Evolutionary conservation across 441 rosid species (phyloP).

Genomic region (Brassica hybrid): DNA sequence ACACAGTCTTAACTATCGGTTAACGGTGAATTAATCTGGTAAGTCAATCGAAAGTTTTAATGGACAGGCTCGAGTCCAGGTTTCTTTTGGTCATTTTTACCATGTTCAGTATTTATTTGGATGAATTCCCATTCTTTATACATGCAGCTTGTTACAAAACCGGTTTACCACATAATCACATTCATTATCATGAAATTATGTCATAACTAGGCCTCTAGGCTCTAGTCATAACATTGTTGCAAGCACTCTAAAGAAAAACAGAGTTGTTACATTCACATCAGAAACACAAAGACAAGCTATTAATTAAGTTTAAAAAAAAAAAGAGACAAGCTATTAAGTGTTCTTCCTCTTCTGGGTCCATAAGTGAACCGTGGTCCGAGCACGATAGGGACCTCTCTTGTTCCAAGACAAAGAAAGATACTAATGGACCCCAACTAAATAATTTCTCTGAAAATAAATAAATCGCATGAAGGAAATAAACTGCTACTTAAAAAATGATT

Average conservation of each 20-base stretch:
- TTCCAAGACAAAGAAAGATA: background rate
- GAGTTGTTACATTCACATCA: background rate
- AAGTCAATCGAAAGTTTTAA: too few species aligned
- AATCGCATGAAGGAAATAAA: background rate
- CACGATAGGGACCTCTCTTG: slow-evolving; percentile 32
- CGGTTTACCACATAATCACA: background rate
- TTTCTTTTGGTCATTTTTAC: too few species aligned
- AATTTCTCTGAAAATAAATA: background rate
- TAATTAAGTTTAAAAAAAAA: background rate
- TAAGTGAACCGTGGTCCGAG: slow-evolving; percentile 58
- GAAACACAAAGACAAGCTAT: background rate
- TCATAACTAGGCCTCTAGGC: too few species aligned
- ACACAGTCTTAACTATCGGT: too few species aligned
- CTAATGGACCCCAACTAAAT: slow-evolving; percentile 1
- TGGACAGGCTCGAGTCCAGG: too few species aligned
- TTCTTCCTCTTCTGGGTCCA: slow-evolving; percentile 25
- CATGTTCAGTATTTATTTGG: too few species aligned
- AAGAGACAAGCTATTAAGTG: background rate
- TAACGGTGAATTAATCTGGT: too few species aligned
- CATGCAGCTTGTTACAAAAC: background rate
- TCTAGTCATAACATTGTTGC: background rate
- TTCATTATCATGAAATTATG: background rate
- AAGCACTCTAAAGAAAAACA: background rate
- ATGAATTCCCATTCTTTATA: background rate
- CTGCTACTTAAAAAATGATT: background rate